A percentile compares a stretch with the other conserved stretches of the same genome.
Evolutionary conservation across 345 rosid species (phyloP).

Genomic region (Linum usitatissimum): DNA sequence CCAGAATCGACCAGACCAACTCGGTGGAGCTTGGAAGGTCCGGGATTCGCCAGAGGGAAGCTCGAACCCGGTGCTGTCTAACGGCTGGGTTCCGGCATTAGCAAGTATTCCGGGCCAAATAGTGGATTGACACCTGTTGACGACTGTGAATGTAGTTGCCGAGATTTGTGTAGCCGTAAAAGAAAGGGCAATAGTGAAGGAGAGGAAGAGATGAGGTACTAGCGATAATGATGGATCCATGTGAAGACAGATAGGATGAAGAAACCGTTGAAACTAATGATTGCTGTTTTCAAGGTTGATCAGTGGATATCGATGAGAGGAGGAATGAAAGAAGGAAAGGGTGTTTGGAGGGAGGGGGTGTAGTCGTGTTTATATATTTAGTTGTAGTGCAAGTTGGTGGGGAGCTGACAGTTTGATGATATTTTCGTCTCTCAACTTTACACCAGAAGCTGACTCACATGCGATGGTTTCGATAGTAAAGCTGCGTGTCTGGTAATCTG

Average conservation of each 20-base stretch:
- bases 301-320: not conserved
- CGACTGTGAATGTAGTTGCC: slow-evolving; percentile 17
- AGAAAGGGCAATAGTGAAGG: not conserved
- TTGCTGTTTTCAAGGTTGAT: not conserved
- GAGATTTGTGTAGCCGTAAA: slow-evolving; percentile 5
- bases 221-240: slow-evolving; percentile 20
- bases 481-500: too few relatives aligned
- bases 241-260: not conserved
- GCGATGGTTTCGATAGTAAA: too few relatives aligned
- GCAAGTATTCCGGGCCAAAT: slow-evolving; percentile 26
- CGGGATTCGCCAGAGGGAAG: slow-evolving; percentile 17
- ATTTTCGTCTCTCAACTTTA: too few relatives aligned
- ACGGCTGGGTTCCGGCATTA: slow-evolving; percentile 19
- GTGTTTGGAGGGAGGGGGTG: not conserved
- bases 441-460: too few relatives aligned
- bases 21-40: slow-evolving; percentile 17
- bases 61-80: slow-evolving; percentile 20
- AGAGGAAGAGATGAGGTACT: not conserved
- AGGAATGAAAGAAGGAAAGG: not conserved
- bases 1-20: slow-evolving; percentile 28
- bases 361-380: not conserved
- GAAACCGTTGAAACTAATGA: too few relatives aligned
- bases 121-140: slow-evolving; percentile 21
- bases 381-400: not conserved
- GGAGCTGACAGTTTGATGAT: too few relatives aligned